Base-by-base conservation (phyloP, 2,329 filamentous ascomycete species). In the Colletotrichum spinosum region DNA sequence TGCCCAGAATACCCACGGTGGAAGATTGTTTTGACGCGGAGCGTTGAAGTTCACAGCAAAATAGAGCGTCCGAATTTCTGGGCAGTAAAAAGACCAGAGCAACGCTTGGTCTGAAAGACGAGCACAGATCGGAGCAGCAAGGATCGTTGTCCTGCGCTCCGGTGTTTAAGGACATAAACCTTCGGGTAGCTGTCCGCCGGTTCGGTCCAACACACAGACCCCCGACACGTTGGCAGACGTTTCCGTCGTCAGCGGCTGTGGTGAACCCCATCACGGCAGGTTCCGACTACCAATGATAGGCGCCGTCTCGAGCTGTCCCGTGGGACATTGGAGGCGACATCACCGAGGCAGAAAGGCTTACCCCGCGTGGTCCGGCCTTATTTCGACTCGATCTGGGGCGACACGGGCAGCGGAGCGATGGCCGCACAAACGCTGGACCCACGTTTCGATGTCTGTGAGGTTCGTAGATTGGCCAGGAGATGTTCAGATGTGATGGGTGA, bases 251-350 rank as follows among this genome's bases (percentile, higher is more conserved):
- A 55, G 56, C 45, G 56, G 56, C 45, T 61, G 45, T 17, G 34
- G 34, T 17, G 12, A 55, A 57, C 45, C 50, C 60, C 60, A 25
- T 50, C 33, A 51, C 56, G 61, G 61, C 51, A 52, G 35, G 48
- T 55, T 44, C 13, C 17, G 34, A 48, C 51, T 34, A 37, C 62
- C 62, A 65, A 65, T 61, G 11, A 51, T 6, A 9, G 13, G 15
- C 8, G 8, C 39, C 51, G 34, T 7, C 15, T 34, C 39, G 35
- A 12, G 10, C 11, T 6, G 35, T 51, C 17, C 44, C 34, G 56
- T 34, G 45, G 25, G 37, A 17, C 17, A 12, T 17, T 15, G 12
- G 34, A 13, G n/a, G n/a, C 9, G 38, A 41, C 15, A 35, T 46
- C 39, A 38, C 51, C 46, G 45, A 50, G 51, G 35, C 39, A 34